Evolutionary conservation across 2,329 filamentous ascomycete species (phyloP), one percentile per base, ranked within the genome.

Genomic region (Xylaria arbuscula): DNA sequence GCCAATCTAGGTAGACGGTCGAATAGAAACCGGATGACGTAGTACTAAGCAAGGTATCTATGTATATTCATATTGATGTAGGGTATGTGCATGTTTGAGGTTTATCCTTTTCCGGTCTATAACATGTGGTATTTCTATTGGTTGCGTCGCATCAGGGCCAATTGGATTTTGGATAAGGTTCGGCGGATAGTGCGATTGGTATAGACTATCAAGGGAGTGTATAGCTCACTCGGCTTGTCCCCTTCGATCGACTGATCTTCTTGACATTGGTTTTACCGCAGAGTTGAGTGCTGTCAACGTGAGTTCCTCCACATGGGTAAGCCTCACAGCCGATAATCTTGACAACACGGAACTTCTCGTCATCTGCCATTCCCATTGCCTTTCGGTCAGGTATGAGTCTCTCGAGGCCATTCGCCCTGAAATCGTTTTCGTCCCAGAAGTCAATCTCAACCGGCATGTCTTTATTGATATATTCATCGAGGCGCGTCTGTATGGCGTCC

Each of bases 261-360:
- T 85, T 90, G 3, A 93, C 89, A 2, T 81, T 86, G 5, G 88
- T 88, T 76, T 85, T 84, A 0, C 90, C 88, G 73, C 86, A 89
- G 68, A 84, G 72, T 66, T 85, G 83, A 22, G 89, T 90, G 19
- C 80, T 85, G 36, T 85, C 81, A 3, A 93, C 90, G 81, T 93
- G 92, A 32, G 91, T 93, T 0, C 91, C 91, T 8, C 91, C 92
- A 77, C 92, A 93, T 0, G 91, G 90, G 81, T 93, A 93, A 32
- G 86, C 86, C 72, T 90, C 92, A 0, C 87, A 86, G 0, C 90
- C 90, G 0, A 88, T 86, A 68, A 93, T 92, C 67, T 88, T 86
- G 28, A 93, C 90, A 0, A 93, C 89, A 9, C 91, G 83, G 38
- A 90, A 88, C 76, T 87, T 89, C 72, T 86, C 86, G 28, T 85